These are phyloP conservation scores for Trichoderma sp. DNA, from an alignment of 2,329 filamentous ascomycete species.

Conservation along the genomic window DNA sequence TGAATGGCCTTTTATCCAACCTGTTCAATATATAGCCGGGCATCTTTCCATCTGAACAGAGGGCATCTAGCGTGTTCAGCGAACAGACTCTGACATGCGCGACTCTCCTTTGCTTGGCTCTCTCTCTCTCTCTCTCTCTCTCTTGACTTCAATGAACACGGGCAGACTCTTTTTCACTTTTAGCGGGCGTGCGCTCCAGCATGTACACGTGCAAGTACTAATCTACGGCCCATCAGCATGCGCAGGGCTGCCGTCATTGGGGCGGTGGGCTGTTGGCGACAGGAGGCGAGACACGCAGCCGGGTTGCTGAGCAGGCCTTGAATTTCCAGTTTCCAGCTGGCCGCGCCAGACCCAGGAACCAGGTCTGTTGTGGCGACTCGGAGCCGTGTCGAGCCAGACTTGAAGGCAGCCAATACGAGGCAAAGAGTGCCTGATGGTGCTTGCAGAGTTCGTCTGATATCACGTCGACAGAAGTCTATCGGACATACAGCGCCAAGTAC, in stretches of 20 bases:
- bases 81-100: neutral
- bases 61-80: neutral
- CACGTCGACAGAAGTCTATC: neutral
- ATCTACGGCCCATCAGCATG: neutral
- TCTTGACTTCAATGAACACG: neutral
- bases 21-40: neutral
- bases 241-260: constrained; percentile 7
- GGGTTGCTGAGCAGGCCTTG: constrained; percentile 23
- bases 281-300: constrained; percentile 19
- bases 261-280: constrained; percentile 9
- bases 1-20: neutral
- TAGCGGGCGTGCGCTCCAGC: neutral
- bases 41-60: neutral
- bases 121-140: too few species aligned
- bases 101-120: neutral
- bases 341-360: constrained; percentile 1
- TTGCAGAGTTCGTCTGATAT: neutral
- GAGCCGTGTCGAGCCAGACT: neutral
- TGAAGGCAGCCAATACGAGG: neutral
- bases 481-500: neutral
- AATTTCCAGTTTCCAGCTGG: constrained; percentile 2
- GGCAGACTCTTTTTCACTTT: neutral
- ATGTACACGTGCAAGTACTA: neutral
- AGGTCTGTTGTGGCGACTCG: neutral
- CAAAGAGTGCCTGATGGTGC: neutral